Evolutionary conservation across 768 basidiomycete genomes (phyloP).

Genomic region (Pholiota microspora): DNA sequence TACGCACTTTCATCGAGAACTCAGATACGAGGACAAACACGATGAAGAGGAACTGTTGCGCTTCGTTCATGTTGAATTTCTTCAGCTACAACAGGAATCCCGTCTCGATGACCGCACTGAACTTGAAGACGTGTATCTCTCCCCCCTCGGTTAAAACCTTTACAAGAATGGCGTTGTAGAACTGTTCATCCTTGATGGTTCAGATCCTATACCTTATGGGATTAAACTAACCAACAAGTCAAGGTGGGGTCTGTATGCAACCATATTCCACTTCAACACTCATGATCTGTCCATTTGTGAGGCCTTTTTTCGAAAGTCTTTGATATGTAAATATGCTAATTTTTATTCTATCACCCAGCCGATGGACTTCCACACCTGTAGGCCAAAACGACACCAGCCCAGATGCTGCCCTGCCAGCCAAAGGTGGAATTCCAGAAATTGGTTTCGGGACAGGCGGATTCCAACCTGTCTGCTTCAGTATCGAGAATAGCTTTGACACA

Average conservation of each 20-base stretch:
- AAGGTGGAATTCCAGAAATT: background rate
- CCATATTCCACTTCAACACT: background rate
- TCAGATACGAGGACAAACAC: background rate
- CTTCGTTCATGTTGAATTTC: background rate
- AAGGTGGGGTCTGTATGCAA: background rate
- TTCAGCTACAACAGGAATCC: background rate
- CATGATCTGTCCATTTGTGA: background rate
- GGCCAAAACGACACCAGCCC: background rate
- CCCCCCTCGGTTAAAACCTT: background rate
- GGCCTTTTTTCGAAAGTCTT: background rate
- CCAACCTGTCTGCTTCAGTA: background rate
- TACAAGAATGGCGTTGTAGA: background rate
- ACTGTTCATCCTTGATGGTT: background rate
- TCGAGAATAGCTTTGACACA: background rate
- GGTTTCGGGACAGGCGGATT: background rate
- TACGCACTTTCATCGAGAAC: background rate
- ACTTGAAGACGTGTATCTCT: background rate
- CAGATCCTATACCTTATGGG: background rate
- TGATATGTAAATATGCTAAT: background rate
- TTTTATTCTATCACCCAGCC: background rate
- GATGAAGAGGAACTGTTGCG: background rate
- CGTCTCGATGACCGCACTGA: background rate
- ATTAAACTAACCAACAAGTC: background rate
- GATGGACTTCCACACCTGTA: too few relatives aligned
- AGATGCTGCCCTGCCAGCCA: background rate